These are phyloP conservation scores for Tirmania nivea DNA, from an alignment of 495 filamentous ascomycete species.

Conservation along the genomic window DNA sequence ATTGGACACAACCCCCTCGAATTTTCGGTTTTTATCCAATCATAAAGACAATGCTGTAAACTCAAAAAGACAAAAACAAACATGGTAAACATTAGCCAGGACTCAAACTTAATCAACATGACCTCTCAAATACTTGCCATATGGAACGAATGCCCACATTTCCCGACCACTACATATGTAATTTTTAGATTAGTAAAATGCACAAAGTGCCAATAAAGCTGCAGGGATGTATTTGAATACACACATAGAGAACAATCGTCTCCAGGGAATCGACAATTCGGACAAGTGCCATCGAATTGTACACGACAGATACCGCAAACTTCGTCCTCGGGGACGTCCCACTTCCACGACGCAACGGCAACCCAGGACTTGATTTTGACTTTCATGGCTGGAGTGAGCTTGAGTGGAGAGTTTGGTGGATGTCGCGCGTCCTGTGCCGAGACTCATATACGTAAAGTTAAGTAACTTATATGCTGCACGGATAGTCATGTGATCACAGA, in stretches of 20 bases:
- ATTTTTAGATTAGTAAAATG: neutral
- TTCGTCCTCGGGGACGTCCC: conserved; percentile 95
- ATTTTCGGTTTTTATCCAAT: conserved; percentile 87
- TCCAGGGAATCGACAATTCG: conserved; percentile 91
- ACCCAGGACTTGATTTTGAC: conserved; percentile 84
- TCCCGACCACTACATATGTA: conserved; percentile 51
- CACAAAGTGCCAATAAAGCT: neutral
- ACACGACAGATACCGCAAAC: conserved; percentile 97
- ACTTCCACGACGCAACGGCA: conserved; percentile 85
- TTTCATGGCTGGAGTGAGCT: conserved; percentile 42
- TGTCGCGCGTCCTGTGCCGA: no score
- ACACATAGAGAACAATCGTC: conserved; percentile 82
- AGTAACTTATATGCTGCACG: no score
- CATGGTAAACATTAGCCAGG: no score
- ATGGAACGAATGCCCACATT: conserved; percentile 93
- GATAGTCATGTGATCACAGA: no score
- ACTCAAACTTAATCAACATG: no score
- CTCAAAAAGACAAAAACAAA: no score
- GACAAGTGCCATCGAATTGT: conserved; percentile 92
- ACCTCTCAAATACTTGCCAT: conserved; percentile 36
- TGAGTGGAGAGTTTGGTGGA: neutral
- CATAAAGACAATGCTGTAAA: conserved; percentile 71
- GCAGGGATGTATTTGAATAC: conserved; percentile 13
- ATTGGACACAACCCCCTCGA: conserved; percentile 91
- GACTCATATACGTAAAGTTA: no score